Conservation (phyloP, 1,284 basidiomycete genomes). For the Inonotus hispidus region DNA sequence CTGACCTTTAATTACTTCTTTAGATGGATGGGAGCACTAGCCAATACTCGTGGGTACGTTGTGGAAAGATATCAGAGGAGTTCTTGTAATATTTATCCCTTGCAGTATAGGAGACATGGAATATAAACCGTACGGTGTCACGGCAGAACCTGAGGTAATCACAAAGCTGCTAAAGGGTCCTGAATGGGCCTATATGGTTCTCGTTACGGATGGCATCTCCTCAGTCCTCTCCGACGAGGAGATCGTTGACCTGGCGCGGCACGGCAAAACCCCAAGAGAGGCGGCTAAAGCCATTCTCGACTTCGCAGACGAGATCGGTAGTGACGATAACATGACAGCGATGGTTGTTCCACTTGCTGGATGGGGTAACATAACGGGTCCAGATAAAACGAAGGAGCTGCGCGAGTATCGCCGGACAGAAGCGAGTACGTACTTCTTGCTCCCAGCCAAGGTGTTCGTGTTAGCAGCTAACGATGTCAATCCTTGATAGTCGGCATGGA, state of each 20-base stretch:
- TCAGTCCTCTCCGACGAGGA: conserved; percentile 91
- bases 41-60: conserved; percentile 82
- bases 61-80: neutral
- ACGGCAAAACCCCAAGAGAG: conserved; percentile 63
- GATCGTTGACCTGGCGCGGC: conserved; percentile 84
- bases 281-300: conserved; percentile 82
- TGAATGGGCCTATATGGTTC: conserved; percentile 75
- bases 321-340: conserved; percentile 89
- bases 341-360: conserved; percentile 91
- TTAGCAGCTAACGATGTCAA: neutral
- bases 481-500: conserved; percentile 52
- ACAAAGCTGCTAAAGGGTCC: conserved; percentile 70
- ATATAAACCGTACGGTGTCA: conserved; percentile 89
- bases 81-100: neutral
- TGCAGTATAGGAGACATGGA: conserved; percentile 83
- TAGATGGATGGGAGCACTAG: conserved; percentile 94
- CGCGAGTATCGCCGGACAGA: conserved; percentile 75
- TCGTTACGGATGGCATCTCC: conserved; percentile 89
- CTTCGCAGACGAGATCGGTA: conserved; percentile 88
- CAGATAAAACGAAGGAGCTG: conserved; percentile 77
- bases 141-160: conserved; percentile 91
- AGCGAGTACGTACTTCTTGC: conserved; percentile 42
- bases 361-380: conserved; percentile 79
- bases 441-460: neutral
- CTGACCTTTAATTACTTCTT: neutral